Evolutionary conservation across 179 eudicot genomes (phyloP).

Genomic region (Drosera spatulata): DNA sequence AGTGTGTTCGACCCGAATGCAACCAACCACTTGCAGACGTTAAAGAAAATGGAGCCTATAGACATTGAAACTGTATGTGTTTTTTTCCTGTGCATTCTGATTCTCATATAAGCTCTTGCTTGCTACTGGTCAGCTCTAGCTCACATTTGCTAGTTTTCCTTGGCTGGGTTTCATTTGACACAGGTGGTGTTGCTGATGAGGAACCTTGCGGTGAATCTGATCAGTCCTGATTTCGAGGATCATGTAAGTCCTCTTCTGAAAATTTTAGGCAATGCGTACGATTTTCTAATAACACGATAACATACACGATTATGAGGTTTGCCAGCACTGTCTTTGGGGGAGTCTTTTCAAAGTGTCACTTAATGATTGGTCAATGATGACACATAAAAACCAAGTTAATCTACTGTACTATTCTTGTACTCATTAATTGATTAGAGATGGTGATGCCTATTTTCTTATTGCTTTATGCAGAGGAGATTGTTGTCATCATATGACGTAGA

Average conservation of each 20-base stretch:
- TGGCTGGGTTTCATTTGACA: not conserved
- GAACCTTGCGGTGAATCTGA: slow-evolving; percentile 46
- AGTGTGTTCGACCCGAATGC: slow-evolving; percentile 55
- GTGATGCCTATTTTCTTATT: not conserved
- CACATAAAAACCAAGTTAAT: not conserved
- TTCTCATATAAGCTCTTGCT: not conserved
- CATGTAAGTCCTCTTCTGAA: slow-evolving; percentile 14
- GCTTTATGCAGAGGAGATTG: not conserved
- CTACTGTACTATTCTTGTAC: not conserved
- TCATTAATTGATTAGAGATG: not conserved
- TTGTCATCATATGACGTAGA: slow-evolving; percentile 8
- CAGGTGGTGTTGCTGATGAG: slow-evolving; percentile 54
- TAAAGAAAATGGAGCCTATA: slow-evolving; percentile 69
- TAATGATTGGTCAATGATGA: not conserved
- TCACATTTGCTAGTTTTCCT: not conserved
- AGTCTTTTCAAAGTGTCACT: not conserved
- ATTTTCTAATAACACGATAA: no score
- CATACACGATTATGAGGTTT: not conserved
- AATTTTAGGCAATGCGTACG: not conserved
- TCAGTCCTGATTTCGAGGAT: slow-evolving; percentile 51
- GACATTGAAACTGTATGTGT: slow-evolving; percentile 55
- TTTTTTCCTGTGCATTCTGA: not conserved
- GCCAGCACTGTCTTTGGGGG: not conserved
- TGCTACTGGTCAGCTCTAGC: no score
- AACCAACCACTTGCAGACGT: slow-evolving; percentile 35